These are phyloP conservation scores for Paragyromitra xinjiangensis DNA, from an alignment of 495 filamentous ascomycete genomes.

Conservation along the genomic window DNA sequence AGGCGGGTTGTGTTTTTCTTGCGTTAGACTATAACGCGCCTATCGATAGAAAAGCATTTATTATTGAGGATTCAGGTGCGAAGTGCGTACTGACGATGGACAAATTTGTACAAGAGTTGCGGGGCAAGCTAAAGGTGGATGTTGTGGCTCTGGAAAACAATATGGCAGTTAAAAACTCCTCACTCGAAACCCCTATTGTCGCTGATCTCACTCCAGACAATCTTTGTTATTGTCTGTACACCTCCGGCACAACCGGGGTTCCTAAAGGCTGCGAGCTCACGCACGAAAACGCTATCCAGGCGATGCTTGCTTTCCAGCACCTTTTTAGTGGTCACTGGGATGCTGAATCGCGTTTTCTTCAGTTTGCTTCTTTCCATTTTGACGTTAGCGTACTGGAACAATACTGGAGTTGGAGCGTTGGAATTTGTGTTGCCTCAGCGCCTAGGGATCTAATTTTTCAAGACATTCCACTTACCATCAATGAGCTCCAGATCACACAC, in stretches of 20 bases:
- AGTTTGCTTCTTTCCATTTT: conserved; percentile 90
- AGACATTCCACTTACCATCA: conserved; percentile 75
- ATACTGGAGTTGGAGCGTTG: conserved; percentile 88
- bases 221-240: conserved; percentile 78
- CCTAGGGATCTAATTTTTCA: conserved; percentile 80
- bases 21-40: conserved; percentile 76
- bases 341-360: conserved; percentile 74
- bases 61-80: conserved; percentile 70
- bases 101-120: conserved; percentile 56
- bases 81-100: conserved; percentile 64
- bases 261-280: conserved; percentile 82
- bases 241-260: conserved; percentile 80
- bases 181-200: conserved; percentile 53
- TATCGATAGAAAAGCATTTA: conserved; percentile 69
- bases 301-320: conserved; percentile 76
- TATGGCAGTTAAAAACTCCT: conserved; percentile 50
- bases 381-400: conserved; percentile 88
- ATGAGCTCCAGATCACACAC: conserved; percentile 78
- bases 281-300: conserved; percentile 77
- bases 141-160: conserved; percentile 61
- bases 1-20: conserved; percentile 82
- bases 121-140: conserved; percentile 54
- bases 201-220: conserved; percentile 61
- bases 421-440: conserved; percentile 79
- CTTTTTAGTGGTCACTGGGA: conserved; percentile 76